phyloP scores from a whole-genome alignment of 2,329 filamentous ascomycete genomes.

The Penicillium sp. region DNA sequence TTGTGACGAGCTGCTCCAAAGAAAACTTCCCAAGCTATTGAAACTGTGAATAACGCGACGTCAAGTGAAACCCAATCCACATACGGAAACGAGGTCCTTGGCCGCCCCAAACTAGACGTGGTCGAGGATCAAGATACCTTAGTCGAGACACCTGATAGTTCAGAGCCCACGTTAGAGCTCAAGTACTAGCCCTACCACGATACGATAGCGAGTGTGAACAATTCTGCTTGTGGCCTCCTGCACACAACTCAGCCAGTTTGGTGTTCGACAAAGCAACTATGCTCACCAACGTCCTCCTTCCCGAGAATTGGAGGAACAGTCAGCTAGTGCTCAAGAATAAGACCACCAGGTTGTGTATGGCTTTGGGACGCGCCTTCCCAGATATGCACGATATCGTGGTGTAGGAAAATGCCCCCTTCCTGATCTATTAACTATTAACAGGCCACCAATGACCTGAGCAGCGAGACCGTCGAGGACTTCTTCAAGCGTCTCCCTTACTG shows the following conservation, averaged over 20 bases:
- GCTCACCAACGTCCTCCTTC: not conserved
- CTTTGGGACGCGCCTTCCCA: not conserved
- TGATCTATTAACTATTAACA: not conserved
- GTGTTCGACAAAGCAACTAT: not conserved
- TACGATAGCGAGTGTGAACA: not conserved
- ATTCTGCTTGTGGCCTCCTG: not conserved
- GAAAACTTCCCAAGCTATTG: not conserved
- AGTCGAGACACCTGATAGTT: not conserved
- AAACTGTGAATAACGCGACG: not conserved
- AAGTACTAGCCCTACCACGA: not conserved
- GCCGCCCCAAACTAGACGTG: not conserved
- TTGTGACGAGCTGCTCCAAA: not conserved
- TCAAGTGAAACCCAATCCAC: not conserved
- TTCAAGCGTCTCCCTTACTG: not conserved
- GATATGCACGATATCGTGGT: not conserved
- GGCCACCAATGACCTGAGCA: not conserved
- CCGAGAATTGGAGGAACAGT: not conserved
- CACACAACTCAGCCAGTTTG: not conserved
- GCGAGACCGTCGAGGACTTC: not conserved
- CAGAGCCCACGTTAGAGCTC: not conserved
- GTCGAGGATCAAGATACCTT: not conserved
- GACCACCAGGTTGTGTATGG: not conserved
- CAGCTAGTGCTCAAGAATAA: too few species aligned
- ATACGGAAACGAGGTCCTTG: not conserved
- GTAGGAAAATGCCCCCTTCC: not conserved